phyloP scores from a whole-genome alignment of 139 green algal genomes.

The Prasinococcaceae sp. region DNA sequence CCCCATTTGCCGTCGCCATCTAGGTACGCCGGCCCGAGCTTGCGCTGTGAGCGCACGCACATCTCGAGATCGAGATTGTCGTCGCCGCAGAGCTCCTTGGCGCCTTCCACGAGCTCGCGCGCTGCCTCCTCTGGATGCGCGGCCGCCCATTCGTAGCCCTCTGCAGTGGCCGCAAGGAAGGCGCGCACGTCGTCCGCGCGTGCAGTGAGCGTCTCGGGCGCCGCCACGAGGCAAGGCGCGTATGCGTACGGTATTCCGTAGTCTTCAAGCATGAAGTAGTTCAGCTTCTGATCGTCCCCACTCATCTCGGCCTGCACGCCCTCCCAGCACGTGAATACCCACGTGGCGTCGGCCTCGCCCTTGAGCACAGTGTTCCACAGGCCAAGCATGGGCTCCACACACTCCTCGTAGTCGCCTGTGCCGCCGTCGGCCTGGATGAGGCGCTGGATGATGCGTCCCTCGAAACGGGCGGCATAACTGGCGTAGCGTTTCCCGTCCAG shows the following conservation, averaged over 20 bases:
- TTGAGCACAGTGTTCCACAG: conserved; percentile 58
- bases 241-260: conserved; percentile 12
- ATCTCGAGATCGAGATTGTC: neutral
- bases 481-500: conserved; percentile 63
- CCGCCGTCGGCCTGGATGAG: conserved; percentile 47
- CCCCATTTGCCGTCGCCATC: conserved; percentile 6
- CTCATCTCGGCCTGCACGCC: conserved; percentile 51
- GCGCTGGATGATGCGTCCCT: conserved; percentile 63
- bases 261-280: conserved; percentile 44
- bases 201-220: neutral
- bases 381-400: conserved; percentile 51
- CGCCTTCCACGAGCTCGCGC: neutral
- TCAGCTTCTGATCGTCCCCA: conserved; percentile 53
- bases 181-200: neutral
- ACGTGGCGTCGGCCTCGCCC: conserved; percentile 60
- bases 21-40: neutral
- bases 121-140: conserved; percentile 36
- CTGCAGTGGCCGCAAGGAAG: conserved; percentile 5
- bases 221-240: conserved; percentile 1
- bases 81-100: conserved; percentile 3
- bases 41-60: neutral
- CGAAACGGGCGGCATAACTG: conserved; percentile 59
- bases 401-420: conserved; percentile 52
- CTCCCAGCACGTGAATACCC: conserved; percentile 75
- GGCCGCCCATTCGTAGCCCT: conserved; percentile 42